Percentiles rank a stretch among this genome's conserved stretches.
phyloP scores from a whole-genome alignment of 805 yeast species.

The Lachancea meyersii region DNA sequence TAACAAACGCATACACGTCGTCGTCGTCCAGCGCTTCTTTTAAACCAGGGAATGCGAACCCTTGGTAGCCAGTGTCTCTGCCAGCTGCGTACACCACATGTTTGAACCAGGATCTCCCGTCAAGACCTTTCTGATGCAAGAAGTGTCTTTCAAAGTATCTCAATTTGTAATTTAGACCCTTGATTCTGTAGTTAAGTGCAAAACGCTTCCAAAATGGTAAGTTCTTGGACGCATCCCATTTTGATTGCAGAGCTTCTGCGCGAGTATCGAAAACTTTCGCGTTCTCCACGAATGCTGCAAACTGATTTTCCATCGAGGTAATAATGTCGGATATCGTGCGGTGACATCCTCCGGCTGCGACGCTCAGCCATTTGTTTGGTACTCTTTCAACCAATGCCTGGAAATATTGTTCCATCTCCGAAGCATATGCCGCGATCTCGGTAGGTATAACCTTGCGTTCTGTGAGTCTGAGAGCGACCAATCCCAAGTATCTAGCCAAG shows the following conservation, averaged over 20 bases:
- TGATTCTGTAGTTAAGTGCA: conserved; percentile 23
- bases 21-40: conserved; percentile 48
- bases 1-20: conserved; percentile 32
- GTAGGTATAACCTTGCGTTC: conserved; percentile 41
- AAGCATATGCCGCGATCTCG: conserved; percentile 36
- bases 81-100: conserved; percentile 50
- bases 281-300: conserved; percentile 21
- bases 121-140: conserved; percentile 41
- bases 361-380: conserved; percentile 37
- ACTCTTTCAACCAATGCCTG: conserved; percentile 32
- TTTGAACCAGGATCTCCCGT: conserved; percentile 47
- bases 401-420: conserved; percentile 35
- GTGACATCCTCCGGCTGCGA: conserved; percentile 10
- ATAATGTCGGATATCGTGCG: conserved; percentile 27
- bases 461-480: conserved; percentile 41
- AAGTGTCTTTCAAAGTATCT: conserved; percentile 42
- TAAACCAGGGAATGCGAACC: conserved; percentile 48
- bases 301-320: conserved; percentile 23
- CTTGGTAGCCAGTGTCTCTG: conserved; percentile 51
- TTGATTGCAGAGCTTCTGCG: conserved; percentile 15
- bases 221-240: conserved; percentile 28
- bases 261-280: conserved; percentile 27
- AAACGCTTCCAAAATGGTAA: conserved; percentile 32
- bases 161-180: conserved; percentile 33
- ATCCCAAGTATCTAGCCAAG: conserved; percentile 48